Percentiles rank a stretch among this genome's conserved stretches.
Evolutionary conservation across 352 stramenopile genomes (phyloP).

Genomic region (Albugo candida): DNA sequence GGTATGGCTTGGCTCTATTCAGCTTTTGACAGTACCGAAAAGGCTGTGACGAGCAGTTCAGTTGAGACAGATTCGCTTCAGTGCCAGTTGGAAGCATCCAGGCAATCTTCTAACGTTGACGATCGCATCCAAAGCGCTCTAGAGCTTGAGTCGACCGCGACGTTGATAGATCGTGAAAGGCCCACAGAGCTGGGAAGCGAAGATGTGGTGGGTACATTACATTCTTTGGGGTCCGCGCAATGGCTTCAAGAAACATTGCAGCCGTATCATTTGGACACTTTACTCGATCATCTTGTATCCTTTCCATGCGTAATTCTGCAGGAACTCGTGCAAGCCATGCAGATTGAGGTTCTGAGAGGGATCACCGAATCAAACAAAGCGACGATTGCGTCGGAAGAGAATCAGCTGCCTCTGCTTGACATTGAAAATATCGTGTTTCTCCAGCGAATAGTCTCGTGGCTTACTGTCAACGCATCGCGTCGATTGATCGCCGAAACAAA

Average conservation of each 20-base stretch:
- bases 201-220: no score
- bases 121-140: neutral
- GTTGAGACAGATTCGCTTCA: slow-evolving; percentile 3
- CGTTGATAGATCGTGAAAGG: neutral
- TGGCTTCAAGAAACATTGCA: slow-evolving; percentile 46
- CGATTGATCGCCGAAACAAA: no score
- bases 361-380: no score
- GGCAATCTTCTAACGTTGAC: no score
- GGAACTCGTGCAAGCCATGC: slow-evolving; percentile 29
- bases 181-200: neutral
- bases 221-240: slow-evolving; percentile 21
- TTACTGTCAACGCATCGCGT: no score
- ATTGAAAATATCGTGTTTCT: no score
- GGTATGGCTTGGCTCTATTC: slow-evolving; percentile 53
- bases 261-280: slow-evolving; percentile 39
- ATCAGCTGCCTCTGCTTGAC: no score
- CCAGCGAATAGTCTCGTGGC: no score
- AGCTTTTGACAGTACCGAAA: slow-evolving; percentile 43
- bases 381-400: no score
- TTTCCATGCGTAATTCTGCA: slow-evolving; percentile 21
- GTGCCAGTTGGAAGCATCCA: neutral
- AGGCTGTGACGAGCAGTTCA: no score
- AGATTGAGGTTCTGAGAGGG: slow-evolving; percentile 22
- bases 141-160: neutral
- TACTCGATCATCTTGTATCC: slow-evolving; percentile 34